Evolutionary conservation across 192 early-diverging fungal genomes (phyloP).

Genomic region (Dissophora ornata): DNA sequence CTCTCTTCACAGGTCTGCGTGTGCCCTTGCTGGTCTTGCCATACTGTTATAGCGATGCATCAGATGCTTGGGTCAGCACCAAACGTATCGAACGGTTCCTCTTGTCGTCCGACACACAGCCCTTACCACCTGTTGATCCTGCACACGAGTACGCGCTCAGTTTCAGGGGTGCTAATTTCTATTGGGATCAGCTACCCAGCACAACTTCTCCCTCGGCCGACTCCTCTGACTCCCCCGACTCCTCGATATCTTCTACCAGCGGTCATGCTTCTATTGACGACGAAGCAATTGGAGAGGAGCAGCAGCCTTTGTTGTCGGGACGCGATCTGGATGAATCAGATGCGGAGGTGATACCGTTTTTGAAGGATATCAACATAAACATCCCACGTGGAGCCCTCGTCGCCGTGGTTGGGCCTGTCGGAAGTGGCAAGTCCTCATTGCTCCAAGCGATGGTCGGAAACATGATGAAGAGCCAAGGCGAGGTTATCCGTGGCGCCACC

Average conservation of each 20-base stretch:
- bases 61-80: constrained; percentile 55
- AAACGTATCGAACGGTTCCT: constrained; percentile 60
- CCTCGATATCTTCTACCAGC: too few species aligned
- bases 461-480: constrained; percentile 70
- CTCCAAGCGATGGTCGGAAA: constrained; percentile 87
- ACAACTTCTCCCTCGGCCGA: constrained; percentile 7
- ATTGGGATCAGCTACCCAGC: constrained; percentile 67
- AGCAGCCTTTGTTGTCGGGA: constrained; percentile 11
- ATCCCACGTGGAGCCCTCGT: constrained; percentile 64
- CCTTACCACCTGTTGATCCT: constrained; percentile 53
- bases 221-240: too few species aligned
- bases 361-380: constrained; percentile 53
- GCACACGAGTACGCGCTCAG: constrained; percentile 60
- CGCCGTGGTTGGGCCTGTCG: constrained; percentile 86
- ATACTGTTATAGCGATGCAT: constrained; percentile 39
- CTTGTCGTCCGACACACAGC: constrained; percentile 65
- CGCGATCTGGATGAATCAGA: not conserved
- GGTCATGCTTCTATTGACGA: not conserved
- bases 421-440: constrained; percentile 88
- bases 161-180: constrained; percentile 69
- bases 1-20: constrained; percentile 62
- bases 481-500: constrained; percentile 68
- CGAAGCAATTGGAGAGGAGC: constrained; percentile 9
- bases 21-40: constrained; percentile 60
- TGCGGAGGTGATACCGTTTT: constrained; percentile 39